phyloP scores from a whole-genome alignment of 148 eudicot genomes.

The Amaranthus palmeri region DNA sequence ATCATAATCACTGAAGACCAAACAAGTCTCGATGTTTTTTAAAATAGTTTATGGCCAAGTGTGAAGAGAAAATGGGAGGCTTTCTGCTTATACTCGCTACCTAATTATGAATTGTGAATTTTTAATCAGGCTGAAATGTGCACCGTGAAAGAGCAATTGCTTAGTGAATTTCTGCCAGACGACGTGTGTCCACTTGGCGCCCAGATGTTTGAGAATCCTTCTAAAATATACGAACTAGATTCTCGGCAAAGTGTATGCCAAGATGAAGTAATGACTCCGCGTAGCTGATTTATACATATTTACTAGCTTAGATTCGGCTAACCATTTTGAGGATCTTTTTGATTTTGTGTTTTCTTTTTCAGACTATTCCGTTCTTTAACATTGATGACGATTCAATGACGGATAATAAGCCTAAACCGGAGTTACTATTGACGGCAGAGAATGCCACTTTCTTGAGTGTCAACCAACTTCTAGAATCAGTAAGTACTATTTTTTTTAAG shows the following conservation, averaged over 20 bases:
- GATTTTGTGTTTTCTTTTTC: constrained; percentile 16
- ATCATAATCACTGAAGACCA: constrained; percentile 56
- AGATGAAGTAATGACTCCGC: constrained; percentile 49
- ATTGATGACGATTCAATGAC: constrained; percentile 45
- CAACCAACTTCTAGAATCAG: constrained; percentile 78
- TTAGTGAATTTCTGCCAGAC: constrained; percentile 75
- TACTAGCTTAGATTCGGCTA: background rate
- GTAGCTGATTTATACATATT: constrained; percentile 11
- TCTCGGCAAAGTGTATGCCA: constrained; percentile 33
- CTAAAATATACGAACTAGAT: constrained; percentile 28
- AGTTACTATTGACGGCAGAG: constrained; percentile 36
- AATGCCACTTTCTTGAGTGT: constrained; percentile 53
- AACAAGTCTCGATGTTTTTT: constrained; percentile 37
- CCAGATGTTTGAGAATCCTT: constrained; percentile 40
- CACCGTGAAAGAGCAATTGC: constrained; percentile 59
- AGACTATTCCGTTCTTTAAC: constrained; percentile 44
- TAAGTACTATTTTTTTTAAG: constrained; percentile 29
- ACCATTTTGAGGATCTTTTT: background rate
- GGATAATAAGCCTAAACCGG: constrained; percentile 36
- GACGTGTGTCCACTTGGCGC: constrained; percentile 66
- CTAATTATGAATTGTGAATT: constrained; percentile 16
- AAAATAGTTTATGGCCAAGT: too few relatives aligned
- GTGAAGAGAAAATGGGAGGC: background rate
- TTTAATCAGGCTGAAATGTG: constrained; percentile 53
- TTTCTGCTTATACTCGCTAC: background rate